Conservation (phyloP, 1,284 basidiomycete genomes). For the Cryptococcus sp. region DNA sequence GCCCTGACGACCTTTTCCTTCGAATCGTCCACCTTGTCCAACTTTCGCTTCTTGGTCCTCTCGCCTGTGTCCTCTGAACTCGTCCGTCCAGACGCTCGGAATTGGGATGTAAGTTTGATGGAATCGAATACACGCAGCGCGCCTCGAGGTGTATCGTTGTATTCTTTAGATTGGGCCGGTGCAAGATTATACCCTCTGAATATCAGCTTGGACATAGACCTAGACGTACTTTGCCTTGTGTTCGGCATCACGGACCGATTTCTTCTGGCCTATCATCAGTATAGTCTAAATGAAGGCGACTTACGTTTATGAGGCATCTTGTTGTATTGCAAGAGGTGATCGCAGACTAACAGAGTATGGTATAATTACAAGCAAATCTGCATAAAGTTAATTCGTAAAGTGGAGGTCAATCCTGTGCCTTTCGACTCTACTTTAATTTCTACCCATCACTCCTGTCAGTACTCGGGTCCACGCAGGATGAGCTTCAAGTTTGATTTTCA, state of each 20-base stretch:
- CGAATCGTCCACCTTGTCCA: constrained; percentile 1
- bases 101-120: constrained; percentile 29
- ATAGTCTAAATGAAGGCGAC: constrained; percentile 5
- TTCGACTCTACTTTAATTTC: too few species aligned
- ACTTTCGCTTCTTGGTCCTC: constrained; percentile 1
- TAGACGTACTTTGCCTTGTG: constrained; percentile 30
- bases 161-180: constrained; percentile 17
- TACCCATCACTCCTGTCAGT: too few species aligned
- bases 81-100: constrained; percentile 30
- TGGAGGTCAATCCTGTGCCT: not conserved
- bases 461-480: too few species aligned
- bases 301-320: constrained; percentile 47
- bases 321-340: not conserved
- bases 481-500: constrained; percentile 52
- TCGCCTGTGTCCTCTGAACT: constrained; percentile 40
- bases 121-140: constrained; percentile 42
- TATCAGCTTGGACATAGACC: constrained; percentile 8
- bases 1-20: not conserved
- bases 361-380: not conserved
- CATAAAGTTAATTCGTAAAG: not conserved
- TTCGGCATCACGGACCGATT: constrained; percentile 37
- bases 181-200: constrained; percentile 39
- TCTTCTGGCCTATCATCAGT: constrained; percentile 35
- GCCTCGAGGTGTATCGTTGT: constrained; percentile 40
- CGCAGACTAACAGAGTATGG: too few species aligned